Percentiles rank a stretch among this genome's conserved stretches.
These are phyloP conservation scores for Plenodomus tracheiphilus DNA, from an alignment of 2,329 filamentous ascomycete genomes.

Conservation along the genomic window DNA sequence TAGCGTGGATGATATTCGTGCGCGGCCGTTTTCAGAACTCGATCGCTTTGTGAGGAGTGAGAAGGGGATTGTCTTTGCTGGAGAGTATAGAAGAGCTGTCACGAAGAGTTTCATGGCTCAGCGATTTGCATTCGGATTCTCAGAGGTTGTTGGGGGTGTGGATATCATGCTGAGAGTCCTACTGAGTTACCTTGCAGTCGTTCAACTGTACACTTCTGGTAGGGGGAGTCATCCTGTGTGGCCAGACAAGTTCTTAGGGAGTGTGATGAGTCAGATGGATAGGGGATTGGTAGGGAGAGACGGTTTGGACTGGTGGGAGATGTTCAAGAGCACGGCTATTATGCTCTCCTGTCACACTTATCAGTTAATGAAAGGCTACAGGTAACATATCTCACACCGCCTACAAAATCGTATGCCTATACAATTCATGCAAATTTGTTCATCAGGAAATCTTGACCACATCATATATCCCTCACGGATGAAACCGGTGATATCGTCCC, in stretches of 20 bases:
- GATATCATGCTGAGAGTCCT: constrained; percentile 71
- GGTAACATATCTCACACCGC: constrained; percentile 7
- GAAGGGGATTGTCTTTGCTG: constrained; percentile 14
- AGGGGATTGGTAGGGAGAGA: background rate
- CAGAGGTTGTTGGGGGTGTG: constrained; percentile 63
- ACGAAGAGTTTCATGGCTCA: constrained; percentile 50
- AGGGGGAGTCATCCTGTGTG: background rate
- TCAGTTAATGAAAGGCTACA: constrained; percentile 34
- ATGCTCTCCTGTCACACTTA: constrained; percentile 29
- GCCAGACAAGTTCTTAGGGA: background rate
- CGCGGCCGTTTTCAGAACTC: constrained; percentile 44
- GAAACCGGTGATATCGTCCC: background rate
- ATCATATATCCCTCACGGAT: background rate
- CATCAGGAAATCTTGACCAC: background rate
- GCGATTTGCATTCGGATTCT: constrained; percentile 43
- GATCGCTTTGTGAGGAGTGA: constrained; percentile 42
- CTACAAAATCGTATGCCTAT: background rate
- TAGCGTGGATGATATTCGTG: constrained; percentile 42
- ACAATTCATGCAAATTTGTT: too few relatives aligned
- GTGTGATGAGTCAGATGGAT: background rate
- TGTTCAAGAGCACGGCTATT: constrained; percentile 4
- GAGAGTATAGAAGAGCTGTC: constrained; percentile 43
- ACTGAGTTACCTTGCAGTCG: constrained; percentile 46
- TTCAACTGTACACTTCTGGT: constrained; percentile 10
- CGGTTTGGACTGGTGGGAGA: constrained; percentile 9